Conservation (phyloP, 225 moss, liverwort and hornwort genomes). For the Straminergon stramineum region DNA sequence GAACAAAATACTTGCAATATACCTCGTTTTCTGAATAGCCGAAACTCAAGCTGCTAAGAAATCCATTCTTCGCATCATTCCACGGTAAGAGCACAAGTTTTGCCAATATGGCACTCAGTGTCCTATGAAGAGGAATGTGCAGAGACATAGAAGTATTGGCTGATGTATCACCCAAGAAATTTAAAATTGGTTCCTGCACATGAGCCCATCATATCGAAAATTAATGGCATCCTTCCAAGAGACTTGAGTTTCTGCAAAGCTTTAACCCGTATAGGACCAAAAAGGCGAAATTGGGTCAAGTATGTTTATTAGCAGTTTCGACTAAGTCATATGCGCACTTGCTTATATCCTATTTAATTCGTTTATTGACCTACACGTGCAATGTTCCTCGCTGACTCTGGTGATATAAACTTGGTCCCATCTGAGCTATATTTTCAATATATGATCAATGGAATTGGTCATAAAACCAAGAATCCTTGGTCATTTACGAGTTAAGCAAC, state of each 20-base stretch:
- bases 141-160: conserved; percentile 46
- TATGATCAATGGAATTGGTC: background rate
- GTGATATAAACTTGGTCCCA: background rate
- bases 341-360: background rate
- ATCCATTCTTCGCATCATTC: conserved; percentile 54
- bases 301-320: background rate
- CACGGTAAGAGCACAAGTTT: conserved; percentile 86
- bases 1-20: background rate
- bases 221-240: background rate
- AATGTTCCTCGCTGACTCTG: background rate
- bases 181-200: conserved; percentile 21
- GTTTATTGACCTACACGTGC: background rate
- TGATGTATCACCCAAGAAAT: conserved; percentile 11
- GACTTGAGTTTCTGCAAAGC: background rate
- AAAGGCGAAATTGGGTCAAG: background rate
- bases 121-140: conserved; percentile 95
- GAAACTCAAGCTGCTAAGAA: conserved; percentile 53
- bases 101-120: conserved; percentile 73
- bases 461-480: background rate
- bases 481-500: background rate
- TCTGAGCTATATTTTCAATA: background rate
- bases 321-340: background rate
- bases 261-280: background rate
- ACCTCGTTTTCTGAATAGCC: conserved; percentile 69
- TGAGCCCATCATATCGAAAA: background rate